Evolutionary conservation across 371 early-diverging fungal species (phyloP), one percentile per base, ranked within the genome.

Genomic region (Mortierella sp.): DNA sequence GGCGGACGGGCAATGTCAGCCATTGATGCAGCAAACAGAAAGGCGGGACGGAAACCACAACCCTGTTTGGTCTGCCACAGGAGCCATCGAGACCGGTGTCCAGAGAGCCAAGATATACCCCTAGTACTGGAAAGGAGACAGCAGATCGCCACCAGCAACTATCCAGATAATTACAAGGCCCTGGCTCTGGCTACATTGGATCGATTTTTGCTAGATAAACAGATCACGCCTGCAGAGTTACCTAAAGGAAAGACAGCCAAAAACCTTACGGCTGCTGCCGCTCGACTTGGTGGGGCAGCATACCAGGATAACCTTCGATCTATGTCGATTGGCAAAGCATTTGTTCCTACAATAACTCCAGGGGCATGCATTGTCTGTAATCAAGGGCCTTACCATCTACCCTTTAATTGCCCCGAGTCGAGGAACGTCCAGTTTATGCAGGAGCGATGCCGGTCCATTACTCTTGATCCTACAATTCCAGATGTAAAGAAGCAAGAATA

Each of bases 301-400:
- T 79, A 79, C 43, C 80, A 79, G 34, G 80, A 79, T 29, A 79
- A 32, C 32, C 53, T 79, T 42, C 70, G 80, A n/a, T 69, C 80
- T 49, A 73, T 79, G 74, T 79, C 80, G n/a, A 79, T 79, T 53
- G 80, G 80, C 32, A 79, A 73, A 34, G 63, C 80, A 0, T 79
- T 66, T 68, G 74, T 74, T 10, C 80, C 80, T 13, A 79, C 80
- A 0, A 79, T 79, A 15, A 79, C 74, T 1, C 80, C 80, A 23
- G 80, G 80, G 12, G 70, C 74, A 15, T 79, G 80, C 49, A 79
- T 79, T 49, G 80, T 79, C 6, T 79, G 80, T 40, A 79, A 79
- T 40, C 74, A 74, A 37, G 49, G 45, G 17, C 80, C 80, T 3
- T 79, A 79, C 35, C 80, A 79, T 26, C 29, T 79, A 37, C 80